phyloP scores from a whole-genome alignment of 1,139 yeast species.

The Debaryomyces nepalensis region DNA sequence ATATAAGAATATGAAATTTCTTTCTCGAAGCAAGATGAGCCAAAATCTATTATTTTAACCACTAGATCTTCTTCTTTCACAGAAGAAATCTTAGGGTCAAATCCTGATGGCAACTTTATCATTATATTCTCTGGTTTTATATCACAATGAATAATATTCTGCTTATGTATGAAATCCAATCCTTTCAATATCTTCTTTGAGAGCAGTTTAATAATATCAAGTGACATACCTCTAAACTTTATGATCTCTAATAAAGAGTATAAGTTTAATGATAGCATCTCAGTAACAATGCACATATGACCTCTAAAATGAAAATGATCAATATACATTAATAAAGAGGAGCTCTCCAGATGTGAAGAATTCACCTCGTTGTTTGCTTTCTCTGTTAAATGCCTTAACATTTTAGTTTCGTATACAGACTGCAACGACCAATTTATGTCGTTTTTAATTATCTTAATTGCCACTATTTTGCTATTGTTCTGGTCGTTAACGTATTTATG shows the following conservation, averaged over 20 bases:
- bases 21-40: conserved; percentile 56
- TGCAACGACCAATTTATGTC: conserved; percentile 77
- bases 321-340: conserved; percentile 56
- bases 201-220: conserved; percentile 54
- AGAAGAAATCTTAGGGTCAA: conserved; percentile 15
- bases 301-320: conserved; percentile 82
- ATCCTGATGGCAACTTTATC: conserved; percentile 43
- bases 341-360: conserved; percentile 17
- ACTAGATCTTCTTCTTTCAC: conserved; percentile 25
- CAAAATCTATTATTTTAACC: conserved; percentile 67
- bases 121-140: conserved; percentile 72
- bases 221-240: conserved; percentile 62
- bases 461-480: conserved; percentile 46
- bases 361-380: conserved; percentile 16
- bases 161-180: conserved; percentile 59
- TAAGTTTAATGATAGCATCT: conserved; percentile 68
- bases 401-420: conserved; percentile 77
- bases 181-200: conserved; percentile 63
- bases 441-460: conserved; percentile 78
- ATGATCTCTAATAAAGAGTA: conserved; percentile 66
- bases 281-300: conserved; percentile 83
- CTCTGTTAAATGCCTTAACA: conserved; percentile 54
- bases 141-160: conserved; percentile 76
- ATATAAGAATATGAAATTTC: conserved; percentile 60
- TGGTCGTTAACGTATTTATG: conserved; percentile 53